Evolutionary conservation across 1,139 yeast species (phyloP).

Genomic region (Taiozyma sp.): DNA sequence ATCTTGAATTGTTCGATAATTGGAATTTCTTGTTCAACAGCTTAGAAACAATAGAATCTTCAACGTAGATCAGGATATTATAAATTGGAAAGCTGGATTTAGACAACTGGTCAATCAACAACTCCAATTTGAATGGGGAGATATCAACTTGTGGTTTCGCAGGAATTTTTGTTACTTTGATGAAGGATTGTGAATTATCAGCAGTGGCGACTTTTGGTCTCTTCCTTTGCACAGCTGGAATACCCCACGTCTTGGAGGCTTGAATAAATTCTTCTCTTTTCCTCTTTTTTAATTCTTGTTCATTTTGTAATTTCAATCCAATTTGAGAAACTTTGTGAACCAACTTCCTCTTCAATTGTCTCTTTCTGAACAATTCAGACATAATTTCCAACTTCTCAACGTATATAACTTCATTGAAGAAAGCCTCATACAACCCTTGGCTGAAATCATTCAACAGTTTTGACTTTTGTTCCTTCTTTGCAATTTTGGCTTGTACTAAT

Average conservation of each 20-base stretch:
- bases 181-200: neutral
- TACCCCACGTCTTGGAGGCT: slow-evolving; percentile 30
- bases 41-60: slow-evolving; percentile 16
- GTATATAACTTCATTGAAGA: slow-evolving; percentile 50
- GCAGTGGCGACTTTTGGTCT: slow-evolving; percentile 1
- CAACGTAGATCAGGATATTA: slow-evolving; percentile 21
- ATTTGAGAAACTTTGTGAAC: slow-evolving; percentile 25
- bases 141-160: slow-evolving; percentile 12
- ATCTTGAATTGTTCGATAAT: neutral
- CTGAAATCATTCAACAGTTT: slow-evolving; percentile 35
- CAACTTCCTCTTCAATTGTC: slow-evolving; percentile 25
- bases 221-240: slow-evolving; percentile 27
- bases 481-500: slow-evolving; percentile 4
- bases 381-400: slow-evolving; percentile 35
- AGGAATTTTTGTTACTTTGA: slow-evolving; percentile 1
- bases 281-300: slow-evolving; percentile 30
- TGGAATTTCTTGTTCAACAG: slow-evolving; percentile 17
- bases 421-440: slow-evolving; percentile 49
- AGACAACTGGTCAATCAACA: slow-evolving; percentile 12
- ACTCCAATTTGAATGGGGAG: slow-evolving; percentile 14
- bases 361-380: slow-evolving; percentile 33
- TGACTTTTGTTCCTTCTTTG: slow-evolving; percentile 30
- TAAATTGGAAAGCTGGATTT: slow-evolving; percentile 18
- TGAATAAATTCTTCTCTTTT: slow-evolving; percentile 38
- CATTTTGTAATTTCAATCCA: slow-evolving; percentile 26